These are phyloP conservation scores for Athelia psychrophila DNA, from an alignment of 1,284 basidiomycete species.

Conservation along the genomic window DNA sequence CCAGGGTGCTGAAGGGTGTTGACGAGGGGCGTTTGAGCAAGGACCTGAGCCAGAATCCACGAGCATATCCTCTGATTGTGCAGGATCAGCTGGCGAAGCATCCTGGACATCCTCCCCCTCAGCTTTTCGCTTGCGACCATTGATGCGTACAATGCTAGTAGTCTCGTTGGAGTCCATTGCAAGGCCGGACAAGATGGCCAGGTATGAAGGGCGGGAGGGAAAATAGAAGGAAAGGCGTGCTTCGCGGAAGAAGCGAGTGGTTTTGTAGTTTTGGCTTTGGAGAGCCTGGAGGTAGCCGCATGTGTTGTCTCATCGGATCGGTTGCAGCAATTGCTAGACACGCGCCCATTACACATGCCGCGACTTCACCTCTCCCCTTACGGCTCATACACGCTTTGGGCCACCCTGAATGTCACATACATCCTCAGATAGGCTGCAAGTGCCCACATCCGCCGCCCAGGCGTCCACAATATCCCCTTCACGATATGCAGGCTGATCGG, in stretches of 20 bases:
- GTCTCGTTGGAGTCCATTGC: conserved; percentile 39
- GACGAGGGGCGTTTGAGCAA: conserved; percentile 22
- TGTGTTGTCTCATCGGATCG: too few relatives aligned
- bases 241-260: not conserved
- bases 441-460: too few relatives aligned
- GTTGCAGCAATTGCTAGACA: too few relatives aligned
- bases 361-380: too few relatives aligned
- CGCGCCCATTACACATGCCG: too few relatives aligned
- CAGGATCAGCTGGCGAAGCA: conserved; percentile 17
- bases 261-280: not conserved
- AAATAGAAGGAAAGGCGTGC: not conserved
- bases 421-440: too few relatives aligned
- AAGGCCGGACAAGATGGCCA: conserved; percentile 19
- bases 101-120: conserved; percentile 41
- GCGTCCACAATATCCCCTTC: too few relatives aligned
- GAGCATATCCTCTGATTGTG: conserved; percentile 8
- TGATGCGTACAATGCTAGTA: conserved; percentile 31
- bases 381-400: too few relatives aligned
- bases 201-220: not conserved
- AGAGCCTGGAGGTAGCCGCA: too few relatives aligned
- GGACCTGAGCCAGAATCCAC: conserved; percentile 17
- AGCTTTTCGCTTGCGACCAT: conserved; percentile 53
- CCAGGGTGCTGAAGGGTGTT: not conserved
- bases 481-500: too few relatives aligned
- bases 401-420: too few relatives aligned